These are phyloP conservation scores for Ogataea naganishii DNA, from an alignment of 805 yeast genomes.

Conservation along the genomic window DNA sequence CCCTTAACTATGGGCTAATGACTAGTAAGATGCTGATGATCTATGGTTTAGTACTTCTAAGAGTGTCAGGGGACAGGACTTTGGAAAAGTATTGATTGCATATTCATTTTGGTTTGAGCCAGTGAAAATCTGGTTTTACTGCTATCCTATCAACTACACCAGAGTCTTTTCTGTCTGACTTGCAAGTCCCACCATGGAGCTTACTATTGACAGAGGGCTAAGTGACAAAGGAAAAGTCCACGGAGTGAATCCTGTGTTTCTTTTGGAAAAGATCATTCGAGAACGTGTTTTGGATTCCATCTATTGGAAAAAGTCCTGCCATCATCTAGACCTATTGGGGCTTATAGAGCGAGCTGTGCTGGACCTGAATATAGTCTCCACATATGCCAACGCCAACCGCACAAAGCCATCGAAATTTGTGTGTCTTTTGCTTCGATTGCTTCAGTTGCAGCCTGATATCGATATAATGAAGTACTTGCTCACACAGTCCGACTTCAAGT, in stretches of 20 bases:
- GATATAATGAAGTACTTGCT: slow-evolving; percentile 49
- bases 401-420: slow-evolving; percentile 64
- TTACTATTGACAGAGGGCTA: slow-evolving; percentile 26
- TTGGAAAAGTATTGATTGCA: no score
- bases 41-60: no score
- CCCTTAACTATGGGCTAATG: no score
- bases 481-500: slow-evolving; percentile 65
- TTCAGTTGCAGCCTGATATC: slow-evolving; percentile 63
- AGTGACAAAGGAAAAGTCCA: slow-evolving; percentile 21
- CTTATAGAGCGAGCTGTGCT: slow-evolving; percentile 38
- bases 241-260: slow-evolving; percentile 38
- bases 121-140: no score
- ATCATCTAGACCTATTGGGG: slow-evolving; percentile 31
- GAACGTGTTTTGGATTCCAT: slow-evolving; percentile 48
- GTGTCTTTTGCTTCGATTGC: slow-evolving; percentile 66
- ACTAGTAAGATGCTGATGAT: no score
- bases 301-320: slow-evolving; percentile 52
- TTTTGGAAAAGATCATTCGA: slow-evolving; percentile 50
- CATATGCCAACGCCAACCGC: slow-evolving; percentile 23
- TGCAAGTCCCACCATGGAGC: no score
- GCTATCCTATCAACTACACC: no score
- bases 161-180: no score
- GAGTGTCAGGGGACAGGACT: no score
- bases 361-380: slow-evolving; percentile 40
- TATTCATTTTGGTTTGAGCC: no score